Evolutionary conservation across 352 stramenopile genomes (phyloP).

Genomic region (Thraustochytrium striatum): DNA sequence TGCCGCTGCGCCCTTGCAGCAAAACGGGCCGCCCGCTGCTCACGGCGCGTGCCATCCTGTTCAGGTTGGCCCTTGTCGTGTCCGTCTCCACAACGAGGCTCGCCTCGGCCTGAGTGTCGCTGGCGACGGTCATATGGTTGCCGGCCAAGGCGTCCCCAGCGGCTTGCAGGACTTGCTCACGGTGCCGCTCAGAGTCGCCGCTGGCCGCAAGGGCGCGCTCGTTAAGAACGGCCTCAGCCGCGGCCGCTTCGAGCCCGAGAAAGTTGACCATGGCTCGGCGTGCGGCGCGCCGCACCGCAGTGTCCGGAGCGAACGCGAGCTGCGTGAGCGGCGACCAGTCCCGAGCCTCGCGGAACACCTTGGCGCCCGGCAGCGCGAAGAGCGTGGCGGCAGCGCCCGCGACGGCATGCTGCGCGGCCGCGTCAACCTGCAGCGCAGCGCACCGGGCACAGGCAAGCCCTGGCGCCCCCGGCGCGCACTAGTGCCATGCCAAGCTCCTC

Average conservation of each 20-base stretch:
- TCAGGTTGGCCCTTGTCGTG: slow-evolving; percentile 10
- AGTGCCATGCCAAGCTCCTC: not conserved
- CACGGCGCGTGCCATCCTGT: not conserved
- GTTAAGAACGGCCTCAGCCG: no score
- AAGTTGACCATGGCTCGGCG: no score
- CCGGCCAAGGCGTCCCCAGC: not conserved
- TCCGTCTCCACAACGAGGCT: not conserved
- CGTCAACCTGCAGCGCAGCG: not conserved
- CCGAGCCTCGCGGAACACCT: no score
- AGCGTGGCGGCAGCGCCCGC: not conserved
- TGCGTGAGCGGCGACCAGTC: no score
- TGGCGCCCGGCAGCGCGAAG: not conserved
- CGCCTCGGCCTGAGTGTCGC: not conserved
- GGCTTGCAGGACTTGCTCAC: not conserved
- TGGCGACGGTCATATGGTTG: not conserved
- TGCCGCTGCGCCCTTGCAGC: slow-evolving; percentile 19
- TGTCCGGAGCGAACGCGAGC: no score
- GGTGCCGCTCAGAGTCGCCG: not conserved
- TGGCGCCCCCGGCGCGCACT: not conserved
- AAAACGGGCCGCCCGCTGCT: slow-evolving; percentile 24
- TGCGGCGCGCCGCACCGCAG: no score
- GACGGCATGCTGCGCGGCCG: not conserved
- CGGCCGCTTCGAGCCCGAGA: no score
- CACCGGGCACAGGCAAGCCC: not conserved
- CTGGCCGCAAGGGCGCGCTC: not conserved